A percentile compares a stretch with the other conserved stretches of the same genome.
phyloP scores from a whole-genome alignment of 1,139 yeast genomes.

The Saccharomycopsis hybrid region DNA sequence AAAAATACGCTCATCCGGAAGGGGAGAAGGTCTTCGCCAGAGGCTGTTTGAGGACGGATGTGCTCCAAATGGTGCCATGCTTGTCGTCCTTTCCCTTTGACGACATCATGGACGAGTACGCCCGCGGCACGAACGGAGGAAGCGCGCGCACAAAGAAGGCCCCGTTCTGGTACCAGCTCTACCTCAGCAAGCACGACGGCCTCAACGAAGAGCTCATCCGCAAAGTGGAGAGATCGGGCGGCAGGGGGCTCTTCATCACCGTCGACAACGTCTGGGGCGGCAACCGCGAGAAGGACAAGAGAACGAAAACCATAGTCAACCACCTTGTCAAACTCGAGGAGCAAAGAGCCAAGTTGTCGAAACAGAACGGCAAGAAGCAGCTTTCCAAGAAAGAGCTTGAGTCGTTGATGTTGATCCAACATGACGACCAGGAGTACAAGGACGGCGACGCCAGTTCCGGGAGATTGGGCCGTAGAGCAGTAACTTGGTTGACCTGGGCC shows the following conservation, averaged over 20 bases:
- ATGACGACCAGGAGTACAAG: no score
- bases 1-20: slow-evolving; percentile 66
- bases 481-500: slow-evolving; percentile 30
- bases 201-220: slow-evolving; percentile 34
- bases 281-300: slow-evolving; percentile 44
- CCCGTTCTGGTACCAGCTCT: slow-evolving; percentile 35
- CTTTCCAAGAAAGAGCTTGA: slow-evolving; percentile 26
- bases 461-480: slow-evolving; percentile 37
- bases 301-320: slow-evolving; percentile 15
- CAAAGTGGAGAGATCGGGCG: slow-evolving; percentile 39
- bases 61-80: slow-evolving; percentile 78
- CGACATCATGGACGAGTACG: slow-evolving; percentile 58
- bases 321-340: slow-evolving; percentile 6
- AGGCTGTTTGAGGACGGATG: slow-evolving; percentile 60
- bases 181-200: slow-evolving; percentile 30
- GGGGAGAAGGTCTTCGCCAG: slow-evolving; percentile 77
- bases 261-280: slow-evolving; percentile 55
- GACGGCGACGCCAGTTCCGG: background rate
- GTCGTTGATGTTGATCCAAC: slow-evolving; percentile 29
- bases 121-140: no score
- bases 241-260: slow-evolving; percentile 48
- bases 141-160: no score
- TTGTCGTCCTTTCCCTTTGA: slow-evolving; percentile 70
- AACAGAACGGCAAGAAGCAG: no score
- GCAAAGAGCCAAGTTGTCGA: no score